A percentile compares a stretch with the other conserved stretches of the same genome.
phyloP scores from a whole-genome alignment of 176 grass and related monocot genomes.

The Oryza longistaminata region DNA sequence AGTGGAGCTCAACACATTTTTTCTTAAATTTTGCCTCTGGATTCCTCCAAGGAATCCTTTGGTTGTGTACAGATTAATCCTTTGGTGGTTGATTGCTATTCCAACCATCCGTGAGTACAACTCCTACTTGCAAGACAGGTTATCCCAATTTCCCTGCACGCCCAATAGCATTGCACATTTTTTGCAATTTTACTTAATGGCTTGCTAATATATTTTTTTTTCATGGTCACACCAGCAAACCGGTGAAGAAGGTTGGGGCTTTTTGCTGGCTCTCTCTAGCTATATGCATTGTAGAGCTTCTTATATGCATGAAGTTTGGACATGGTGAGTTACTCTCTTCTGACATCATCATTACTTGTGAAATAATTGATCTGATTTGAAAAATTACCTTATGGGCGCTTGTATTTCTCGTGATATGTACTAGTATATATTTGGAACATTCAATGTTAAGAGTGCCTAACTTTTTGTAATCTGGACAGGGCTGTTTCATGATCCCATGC shows the following conservation, averaged over 20 bases:
- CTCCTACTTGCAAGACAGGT: constrained; percentile 98
- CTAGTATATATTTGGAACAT: neutral
- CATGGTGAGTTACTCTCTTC: constrained; percentile 49
- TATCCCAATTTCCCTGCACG: neutral
- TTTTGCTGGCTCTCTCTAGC: constrained; percentile 98
- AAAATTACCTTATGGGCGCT: neutral
- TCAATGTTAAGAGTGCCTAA: neutral
- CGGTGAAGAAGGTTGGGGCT: constrained; percentile 93
- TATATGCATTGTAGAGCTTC: constrained; percentile 95
- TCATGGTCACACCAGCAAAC: constrained; percentile 53
- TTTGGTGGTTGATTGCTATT: constrained; percentile 98
- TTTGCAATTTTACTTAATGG: neutral
- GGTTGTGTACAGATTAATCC: constrained; percentile 76
- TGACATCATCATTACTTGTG: neutral
- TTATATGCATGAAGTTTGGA: constrained; percentile 98
- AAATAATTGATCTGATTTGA: neutral
- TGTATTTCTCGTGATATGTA: neutral
- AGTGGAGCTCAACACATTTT: constrained; percentile 96
- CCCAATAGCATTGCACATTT: neutral
- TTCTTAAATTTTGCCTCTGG: constrained; percentile 95
- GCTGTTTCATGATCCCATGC: constrained; percentile 84
- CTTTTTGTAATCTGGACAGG: constrained; percentile 41
- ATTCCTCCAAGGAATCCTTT: constrained; percentile 91
- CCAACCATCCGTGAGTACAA: constrained; percentile 99
- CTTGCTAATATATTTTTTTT: neutral